phyloP scores from a whole-genome alignment of 2,329 filamentous ascomycete species.

The Leptographium lundbergii region DNA sequence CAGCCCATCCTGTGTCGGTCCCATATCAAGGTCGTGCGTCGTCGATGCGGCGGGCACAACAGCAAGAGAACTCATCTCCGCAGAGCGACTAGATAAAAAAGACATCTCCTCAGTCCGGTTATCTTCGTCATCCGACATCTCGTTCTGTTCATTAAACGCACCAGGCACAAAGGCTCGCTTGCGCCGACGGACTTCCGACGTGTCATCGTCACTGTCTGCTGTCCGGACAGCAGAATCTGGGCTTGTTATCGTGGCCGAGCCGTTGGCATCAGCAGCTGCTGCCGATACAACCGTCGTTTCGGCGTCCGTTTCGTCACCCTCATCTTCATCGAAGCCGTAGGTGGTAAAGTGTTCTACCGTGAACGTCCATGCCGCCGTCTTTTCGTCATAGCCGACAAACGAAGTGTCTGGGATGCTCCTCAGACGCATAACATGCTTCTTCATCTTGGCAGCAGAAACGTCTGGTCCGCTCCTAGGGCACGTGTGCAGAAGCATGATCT shows the following conservation, averaged over 20 bases:
- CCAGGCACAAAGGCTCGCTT: constrained; percentile 53
- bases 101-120: constrained; percentile 43
- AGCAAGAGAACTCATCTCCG: constrained; percentile 56
- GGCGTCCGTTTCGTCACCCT: constrained; percentile 55
- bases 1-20: constrained; percentile 62
- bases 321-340: constrained; percentile 73
- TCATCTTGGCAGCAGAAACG: constrained; percentile 31
- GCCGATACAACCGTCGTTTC: constrained; percentile 28
- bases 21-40: constrained; percentile 54
- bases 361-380: constrained; percentile 83
- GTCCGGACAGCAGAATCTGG: constrained; percentile 13
- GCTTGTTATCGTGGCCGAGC: constrained; percentile 16
- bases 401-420: constrained; percentile 67
- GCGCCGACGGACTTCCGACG: constrained; percentile 39
- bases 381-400: constrained; percentile 67
- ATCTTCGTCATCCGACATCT: constrained; percentile 44
- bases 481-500: constrained; percentile 80
- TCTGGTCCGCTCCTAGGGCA: constrained; percentile 69
- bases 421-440: constrained; percentile 71
- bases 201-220: constrained; percentile 31
- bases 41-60: constrained; percentile 34
- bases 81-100: constrained; percentile 92
- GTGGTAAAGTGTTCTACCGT: constrained; percentile 94
- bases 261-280: constrained; percentile 14
- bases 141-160: constrained; percentile 62